Evolutionary conservation across 805 yeast genomes (phyloP).

Genomic region (Ogataea degrootiae): DNA sequence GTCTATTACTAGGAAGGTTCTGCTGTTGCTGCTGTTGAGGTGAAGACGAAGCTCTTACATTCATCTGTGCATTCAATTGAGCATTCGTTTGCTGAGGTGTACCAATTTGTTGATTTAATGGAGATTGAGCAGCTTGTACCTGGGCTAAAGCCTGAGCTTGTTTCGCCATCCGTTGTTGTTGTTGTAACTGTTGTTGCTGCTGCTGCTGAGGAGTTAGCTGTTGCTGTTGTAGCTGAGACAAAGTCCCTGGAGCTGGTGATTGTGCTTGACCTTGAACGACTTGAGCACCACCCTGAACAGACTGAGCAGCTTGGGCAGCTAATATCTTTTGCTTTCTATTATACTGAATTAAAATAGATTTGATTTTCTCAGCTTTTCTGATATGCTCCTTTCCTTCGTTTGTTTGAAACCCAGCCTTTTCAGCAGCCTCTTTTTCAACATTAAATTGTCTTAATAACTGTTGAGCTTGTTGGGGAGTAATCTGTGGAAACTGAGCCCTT

Average conservation of each 20-base stretch:
- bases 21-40: constrained; percentile 8
- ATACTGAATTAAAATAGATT: constrained; percentile 49
- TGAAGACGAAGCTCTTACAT: constrained; percentile 10
- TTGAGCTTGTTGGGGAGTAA: constrained; percentile 50
- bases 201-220: constrained; percentile 22
- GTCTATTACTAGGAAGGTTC: constrained; percentile 19
- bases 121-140: constrained; percentile 8
- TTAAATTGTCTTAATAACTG: constrained; percentile 57
- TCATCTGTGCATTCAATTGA: constrained; percentile 13
- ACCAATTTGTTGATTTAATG: constrained; percentile 3
- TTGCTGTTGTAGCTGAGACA: constrained; percentile 13
- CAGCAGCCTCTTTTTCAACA: constrained; percentile 57
- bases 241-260: constrained; percentile 5
- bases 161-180: constrained; percentile 4
- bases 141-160: constrained; percentile 28
- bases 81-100: constrained; percentile 12
- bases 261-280: constrained; percentile 17
- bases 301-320: constrained; percentile 22
- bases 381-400: constrained; percentile 60
- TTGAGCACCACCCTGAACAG: no score
- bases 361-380: constrained; percentile 59
- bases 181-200: constrained; percentile 8
- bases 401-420: constrained; percentile 53
- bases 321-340: constrained; percentile 24
- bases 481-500: constrained; percentile 16